phyloP scores from a whole-genome alignment of 1,284 basidiomycete genomes.

The Ceratobasidium sp. region DNA sequence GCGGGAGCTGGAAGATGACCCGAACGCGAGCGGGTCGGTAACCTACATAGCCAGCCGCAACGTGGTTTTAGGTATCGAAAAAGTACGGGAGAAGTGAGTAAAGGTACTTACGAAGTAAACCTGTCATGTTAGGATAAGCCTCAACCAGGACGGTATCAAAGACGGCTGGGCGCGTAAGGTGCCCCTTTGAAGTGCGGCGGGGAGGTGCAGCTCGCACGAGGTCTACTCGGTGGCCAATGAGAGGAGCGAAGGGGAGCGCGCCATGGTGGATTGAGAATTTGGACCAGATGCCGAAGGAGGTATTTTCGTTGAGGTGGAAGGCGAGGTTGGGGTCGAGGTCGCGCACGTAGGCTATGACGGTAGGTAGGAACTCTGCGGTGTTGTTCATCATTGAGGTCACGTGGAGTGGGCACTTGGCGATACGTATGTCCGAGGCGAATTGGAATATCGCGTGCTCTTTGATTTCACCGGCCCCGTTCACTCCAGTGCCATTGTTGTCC shows the following conservation, averaged over 20 bases:
- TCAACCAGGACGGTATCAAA: conserved; percentile 7
- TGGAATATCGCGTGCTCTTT: background rate
- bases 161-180: background rate
- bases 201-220: background rate
- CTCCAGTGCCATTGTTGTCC: background rate
- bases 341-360: background rate
- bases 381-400: background rate
- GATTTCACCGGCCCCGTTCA: background rate
- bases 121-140: background rate
- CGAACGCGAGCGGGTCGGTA: background rate
- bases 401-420: background rate
- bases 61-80: no score
- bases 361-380: background rate
- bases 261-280: background rate
- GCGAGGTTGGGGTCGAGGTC: background rate
- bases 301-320: background rate
- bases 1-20: background rate
- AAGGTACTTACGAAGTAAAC: no score
- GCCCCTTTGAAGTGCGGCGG: no score
- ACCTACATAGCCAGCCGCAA: background rate
- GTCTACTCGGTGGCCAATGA: background rate
- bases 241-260: background rate
- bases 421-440: background rate
- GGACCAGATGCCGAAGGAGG: background rate
- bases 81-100: background rate